Conservation (phyloP, 441 rosid genomes). For the Adansonia madagascariensis region DNA sequence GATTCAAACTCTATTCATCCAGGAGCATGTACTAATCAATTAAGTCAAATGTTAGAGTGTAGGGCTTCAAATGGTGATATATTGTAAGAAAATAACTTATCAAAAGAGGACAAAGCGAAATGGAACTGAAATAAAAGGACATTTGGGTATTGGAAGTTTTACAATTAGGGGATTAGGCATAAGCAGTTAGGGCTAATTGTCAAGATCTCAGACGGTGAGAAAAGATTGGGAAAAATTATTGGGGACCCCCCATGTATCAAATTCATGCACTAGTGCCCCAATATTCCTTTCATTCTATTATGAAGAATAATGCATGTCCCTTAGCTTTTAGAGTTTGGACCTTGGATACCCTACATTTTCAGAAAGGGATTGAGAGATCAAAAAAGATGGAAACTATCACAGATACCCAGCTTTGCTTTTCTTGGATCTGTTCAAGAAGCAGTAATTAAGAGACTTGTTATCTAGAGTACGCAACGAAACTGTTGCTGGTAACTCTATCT, state of each 20-base stretch:
- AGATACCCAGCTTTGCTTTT: background rate
- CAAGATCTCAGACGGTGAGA: conserved; percentile 51
- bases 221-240: conserved; percentile 27
- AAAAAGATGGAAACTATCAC: background rate
- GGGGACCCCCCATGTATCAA: conserved; percentile 40
- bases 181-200: conserved; percentile 24
- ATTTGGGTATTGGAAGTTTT: background rate
- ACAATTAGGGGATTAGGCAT: background rate
- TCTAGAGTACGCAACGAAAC: background rate
- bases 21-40: too few species aligned
- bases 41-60: too few species aligned
- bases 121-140: background rate
- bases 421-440: background rate
- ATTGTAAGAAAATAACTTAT: background rate
- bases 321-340: conserved; percentile 37
- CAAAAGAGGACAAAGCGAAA: background rate
- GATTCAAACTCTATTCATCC: too few species aligned
- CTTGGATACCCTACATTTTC: conserved; percentile 46
- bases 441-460: background rate
- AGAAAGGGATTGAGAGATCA: background rate
- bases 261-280: conserved; percentile 21
- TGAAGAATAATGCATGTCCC: conserved; percentile 49
- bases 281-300: conserved; percentile 42
- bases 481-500: conserved; percentile 1
- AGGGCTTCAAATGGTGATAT: background rate